Evolutionary conservation across 257 asterid genomes (phyloP).

Genomic region (Henckelia pumila): DNA sequence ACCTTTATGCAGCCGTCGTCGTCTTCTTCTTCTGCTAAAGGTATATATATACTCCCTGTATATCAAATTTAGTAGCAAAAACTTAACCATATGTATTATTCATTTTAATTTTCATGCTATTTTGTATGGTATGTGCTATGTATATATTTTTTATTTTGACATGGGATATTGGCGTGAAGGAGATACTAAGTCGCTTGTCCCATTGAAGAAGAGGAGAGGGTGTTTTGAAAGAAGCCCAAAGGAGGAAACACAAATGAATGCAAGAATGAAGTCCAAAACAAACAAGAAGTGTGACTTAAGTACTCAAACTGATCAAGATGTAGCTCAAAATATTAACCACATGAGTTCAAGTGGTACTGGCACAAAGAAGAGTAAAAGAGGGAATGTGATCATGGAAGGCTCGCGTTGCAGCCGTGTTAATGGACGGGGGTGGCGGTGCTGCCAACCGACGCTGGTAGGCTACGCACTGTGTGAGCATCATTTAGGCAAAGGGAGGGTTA

Average conservation of each 20-base stretch:
- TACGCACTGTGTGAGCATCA: conserved; percentile 77
- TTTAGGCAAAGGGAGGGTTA: conserved; percentile 67
- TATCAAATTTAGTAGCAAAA: not conserved
- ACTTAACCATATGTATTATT: not conserved
- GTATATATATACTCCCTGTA: not conserved
- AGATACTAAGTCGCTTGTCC: conserved; percentile 34
- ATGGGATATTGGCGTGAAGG: conserved; percentile 28
- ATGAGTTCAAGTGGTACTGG: not conserved
- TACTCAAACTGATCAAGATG: conserved; percentile 8
- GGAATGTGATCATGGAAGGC: conserved; percentile 59
- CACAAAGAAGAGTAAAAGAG: conserved; percentile 45
- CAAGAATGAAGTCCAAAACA: conserved; percentile 55
- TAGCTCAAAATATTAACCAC: conserved; percentile 6
- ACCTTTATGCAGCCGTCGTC: conserved; percentile 24
- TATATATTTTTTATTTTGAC: too few species aligned
- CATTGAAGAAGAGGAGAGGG: conserved; percentile 57
- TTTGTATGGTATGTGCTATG: conserved; percentile 4
- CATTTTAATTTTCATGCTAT: not conserved
- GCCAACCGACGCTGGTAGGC: conserved; percentile 69
- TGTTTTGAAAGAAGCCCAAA: conserved; percentile 22
- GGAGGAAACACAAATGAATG: conserved; percentile 17
- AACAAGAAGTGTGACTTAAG: conserved; percentile 41
- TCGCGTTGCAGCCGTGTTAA: conserved; percentile 80
- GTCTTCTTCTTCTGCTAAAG: conserved; percentile 29
- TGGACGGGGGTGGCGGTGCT: conserved; percentile 85